A percentile compares a stretch with the other conserved stretches of the same genome.
These are phyloP conservation scores for Psophocarpus tetragonolobus DNA, from an alignment of 306 rosid genomes.

Conservation along the genomic window DNA sequence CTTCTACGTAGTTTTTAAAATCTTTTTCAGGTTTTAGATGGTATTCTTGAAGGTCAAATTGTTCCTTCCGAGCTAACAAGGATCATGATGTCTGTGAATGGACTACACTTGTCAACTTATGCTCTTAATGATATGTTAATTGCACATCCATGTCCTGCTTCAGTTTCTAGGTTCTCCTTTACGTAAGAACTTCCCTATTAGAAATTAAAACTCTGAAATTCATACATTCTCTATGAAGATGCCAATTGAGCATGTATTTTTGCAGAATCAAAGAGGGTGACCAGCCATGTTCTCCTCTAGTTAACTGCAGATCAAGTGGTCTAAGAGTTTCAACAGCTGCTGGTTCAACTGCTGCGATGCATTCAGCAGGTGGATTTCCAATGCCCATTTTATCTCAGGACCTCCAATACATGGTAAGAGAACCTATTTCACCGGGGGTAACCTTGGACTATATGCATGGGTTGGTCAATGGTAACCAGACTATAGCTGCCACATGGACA, in stretches of 20 bases:
- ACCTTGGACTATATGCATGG: slow-evolving; percentile 62
- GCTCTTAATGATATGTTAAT: slow-evolving; percentile 86
- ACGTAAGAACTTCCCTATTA: slow-evolving; percentile 45
- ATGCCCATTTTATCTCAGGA: slow-evolving; percentile 72
- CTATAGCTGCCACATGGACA: slow-evolving; percentile 58
- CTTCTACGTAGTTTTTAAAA: not conserved
- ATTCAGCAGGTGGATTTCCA: slow-evolving; percentile 77
- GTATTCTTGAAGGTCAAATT: slow-evolving; percentile 54
- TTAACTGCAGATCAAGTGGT: slow-evolving; percentile 86
- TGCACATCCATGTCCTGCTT: slow-evolving; percentile 89
- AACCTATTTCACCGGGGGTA: slow-evolving; percentile 61
- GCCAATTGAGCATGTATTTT: slow-evolving; percentile 17
- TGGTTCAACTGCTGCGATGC: slow-evolving; percentile 98
- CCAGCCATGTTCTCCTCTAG: slow-evolving; percentile 48
- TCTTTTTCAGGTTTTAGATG: slow-evolving; percentile 71
- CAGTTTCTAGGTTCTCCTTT: slow-evolving; percentile 80
- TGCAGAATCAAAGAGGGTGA: slow-evolving; percentile 64
- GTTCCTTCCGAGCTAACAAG: slow-evolving; percentile 67
- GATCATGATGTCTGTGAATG: slow-evolving; percentile 57
- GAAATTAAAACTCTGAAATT: slow-evolving; percentile 6
- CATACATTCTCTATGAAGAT: not conserved
- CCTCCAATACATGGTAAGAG: slow-evolving; percentile 94
- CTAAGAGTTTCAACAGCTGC: slow-evolving; percentile 86
- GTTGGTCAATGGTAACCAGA: slow-evolving; percentile 48
- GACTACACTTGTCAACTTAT: slow-evolving; percentile 47